Evolutionary conservation across 1,284 basidiomycete genomes (phyloP), one percentile per base, ranked within the genome.

Genomic region (Pseudomicrostroma phylloplanum): DNA sequence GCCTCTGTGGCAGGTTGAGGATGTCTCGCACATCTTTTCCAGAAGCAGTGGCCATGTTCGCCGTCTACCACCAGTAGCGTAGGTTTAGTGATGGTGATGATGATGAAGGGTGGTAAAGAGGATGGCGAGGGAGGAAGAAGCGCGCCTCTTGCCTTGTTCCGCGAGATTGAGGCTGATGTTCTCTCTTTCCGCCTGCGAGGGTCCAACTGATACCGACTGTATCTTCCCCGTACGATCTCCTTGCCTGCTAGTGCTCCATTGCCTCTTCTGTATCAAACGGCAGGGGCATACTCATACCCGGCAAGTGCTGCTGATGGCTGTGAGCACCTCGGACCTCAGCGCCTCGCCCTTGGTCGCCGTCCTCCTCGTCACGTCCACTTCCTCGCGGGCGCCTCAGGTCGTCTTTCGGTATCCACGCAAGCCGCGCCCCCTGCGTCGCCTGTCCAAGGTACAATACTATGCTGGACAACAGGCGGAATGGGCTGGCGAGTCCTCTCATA

Each of bases 391-490:
- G 8, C 64, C 73, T 1, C 67, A 72, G 42, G 63, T 79, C 48
- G 71, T 70, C 46, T 79, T 79, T 55, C 74, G 72, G 25, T 79
- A 68, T 68, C 77, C 77, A 13, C 71, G 71, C 54, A 61, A 67
- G 23, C 76, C 76, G 12, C 64, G 60, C 23, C 56, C 74, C 26
- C 67, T 69, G 58, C 72, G 71, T 30, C 65, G 73, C 12, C 69
- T 69, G 53, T 71, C 71, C 23, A 70, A 68, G 30, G 66, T 78
- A 59, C 65, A 67, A 26, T 77, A 78, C 66, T 77, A 67, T 55
- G 67, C 69, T 41, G 65, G 66, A 19, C 36, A 53, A 0, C 25
- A 55, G n/a, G 55, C 21, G 17, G 55, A 26, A 19, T 21, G 15
- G 30, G 30, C 30, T 36, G 30, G 30, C 30, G 30, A 36, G 30